Evolutionary conservation across 768 basidiomycete genomes (phyloP).

Genomic region (Holtermanniella nyarrowii): DNA sequence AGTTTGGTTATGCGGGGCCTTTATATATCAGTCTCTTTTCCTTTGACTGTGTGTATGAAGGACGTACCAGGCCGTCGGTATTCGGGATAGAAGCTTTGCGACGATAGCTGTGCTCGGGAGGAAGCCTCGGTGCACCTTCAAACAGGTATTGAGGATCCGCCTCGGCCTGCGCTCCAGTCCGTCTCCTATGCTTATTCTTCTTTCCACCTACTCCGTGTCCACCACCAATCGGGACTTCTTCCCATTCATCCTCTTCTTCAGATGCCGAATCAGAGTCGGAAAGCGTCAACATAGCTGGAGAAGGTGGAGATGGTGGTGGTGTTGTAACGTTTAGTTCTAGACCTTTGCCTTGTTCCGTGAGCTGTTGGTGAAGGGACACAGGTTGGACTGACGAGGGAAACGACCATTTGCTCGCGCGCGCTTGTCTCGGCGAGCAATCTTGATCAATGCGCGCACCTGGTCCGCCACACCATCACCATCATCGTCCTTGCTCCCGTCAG

Average conservation of each 20-base stretch:
- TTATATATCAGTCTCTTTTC: background rate
- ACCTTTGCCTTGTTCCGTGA: background rate
- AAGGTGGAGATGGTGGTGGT: background rate
- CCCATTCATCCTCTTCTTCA: constrained; percentile 3
- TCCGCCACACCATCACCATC: background rate
- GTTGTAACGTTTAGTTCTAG: background rate
- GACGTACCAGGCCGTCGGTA: constrained; percentile 1
- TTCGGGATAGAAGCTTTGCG: background rate
- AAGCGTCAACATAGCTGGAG: background rate
- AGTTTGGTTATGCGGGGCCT: background rate
- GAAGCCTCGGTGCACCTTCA: constrained; percentile 21
- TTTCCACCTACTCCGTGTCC: no score
- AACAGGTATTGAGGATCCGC: constrained; percentile 9
- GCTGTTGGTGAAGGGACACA: background rate
- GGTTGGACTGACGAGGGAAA: background rate
- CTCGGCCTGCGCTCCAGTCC: no score
- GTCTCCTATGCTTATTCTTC: no score
- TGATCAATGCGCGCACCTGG: background rate
- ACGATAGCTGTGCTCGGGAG: constrained; percentile 1
- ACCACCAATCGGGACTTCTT: background rate
- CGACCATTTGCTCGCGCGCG: background rate
- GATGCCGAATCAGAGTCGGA: background rate
- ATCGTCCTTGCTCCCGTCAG: background rate
- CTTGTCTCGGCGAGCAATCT: background rate
- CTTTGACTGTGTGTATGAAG: background rate